phyloP scores from a whole-genome alignment of 2,329 filamentous ascomycete genomes.

The Emericellopsis atlantica region DNA sequence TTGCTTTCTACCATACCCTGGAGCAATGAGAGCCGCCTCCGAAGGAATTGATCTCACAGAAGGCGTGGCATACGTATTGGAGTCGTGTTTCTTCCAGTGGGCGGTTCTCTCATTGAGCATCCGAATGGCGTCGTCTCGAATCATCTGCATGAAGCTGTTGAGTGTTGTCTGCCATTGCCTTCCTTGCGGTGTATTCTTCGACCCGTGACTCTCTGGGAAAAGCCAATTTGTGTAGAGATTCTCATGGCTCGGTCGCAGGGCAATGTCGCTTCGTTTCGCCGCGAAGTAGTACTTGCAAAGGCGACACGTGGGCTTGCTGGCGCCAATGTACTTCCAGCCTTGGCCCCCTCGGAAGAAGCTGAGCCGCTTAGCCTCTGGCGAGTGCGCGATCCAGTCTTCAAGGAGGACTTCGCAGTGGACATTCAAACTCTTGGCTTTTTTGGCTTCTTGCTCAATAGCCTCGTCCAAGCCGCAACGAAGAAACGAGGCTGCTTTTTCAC shows the following conservation, averaged over 20 bases:
- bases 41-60: background rate
- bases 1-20: no score
- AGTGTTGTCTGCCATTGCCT: constrained; percentile 9
- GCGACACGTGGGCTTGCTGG: constrained; percentile 25
- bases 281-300: constrained; percentile 24
- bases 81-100: constrained; percentile 16
- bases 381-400: constrained; percentile 10
- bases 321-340: constrained; percentile 21
- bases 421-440: constrained; percentile 10
- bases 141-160: constrained; percentile 10
- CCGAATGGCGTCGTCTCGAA: constrained; percentile 14
- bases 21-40: background rate
- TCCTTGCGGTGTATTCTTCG: constrained; percentile 2
- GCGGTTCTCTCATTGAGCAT: constrained; percentile 14
- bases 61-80: constrained; percentile 9
- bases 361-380: background rate
- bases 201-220: constrained; percentile 16
- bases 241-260: constrained; percentile 15
- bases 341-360: constrained; percentile 13
- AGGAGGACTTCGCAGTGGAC: constrained; percentile 23
- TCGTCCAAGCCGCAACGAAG: constrained; percentile 11
- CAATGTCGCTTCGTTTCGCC: constrained; percentile 10
- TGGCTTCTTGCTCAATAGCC: constrained; percentile 8
- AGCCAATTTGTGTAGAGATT: constrained; percentile 27
- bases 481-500: background rate